Evolutionary conservation across 805 yeast genomes (phyloP).

Genomic region (Ogataea glucozyma): DNA sequence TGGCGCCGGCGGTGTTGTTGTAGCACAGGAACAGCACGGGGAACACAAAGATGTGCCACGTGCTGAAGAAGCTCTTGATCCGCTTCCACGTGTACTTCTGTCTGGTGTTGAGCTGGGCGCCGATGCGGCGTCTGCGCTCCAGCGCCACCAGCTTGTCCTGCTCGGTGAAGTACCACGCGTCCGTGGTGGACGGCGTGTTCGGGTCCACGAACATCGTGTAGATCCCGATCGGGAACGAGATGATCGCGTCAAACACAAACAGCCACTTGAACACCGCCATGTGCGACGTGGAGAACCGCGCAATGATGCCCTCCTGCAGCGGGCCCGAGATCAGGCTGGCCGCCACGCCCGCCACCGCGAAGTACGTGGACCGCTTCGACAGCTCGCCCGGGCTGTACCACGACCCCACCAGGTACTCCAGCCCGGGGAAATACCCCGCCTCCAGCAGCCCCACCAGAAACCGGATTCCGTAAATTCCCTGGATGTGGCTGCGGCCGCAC

Average conservation of each 20-base stretch:
- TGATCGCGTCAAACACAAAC: conserved; percentile 47
- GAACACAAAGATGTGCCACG: conserved; percentile 51
- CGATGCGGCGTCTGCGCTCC: conserved; percentile 43
- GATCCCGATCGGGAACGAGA: conserved; percentile 39
- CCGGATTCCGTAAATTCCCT: conserved; percentile 36
- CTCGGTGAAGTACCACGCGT: conserved; percentile 42
- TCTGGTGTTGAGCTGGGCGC: conserved; percentile 46
- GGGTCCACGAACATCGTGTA: conserved; percentile 47
- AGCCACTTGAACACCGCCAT: conserved; percentile 46
- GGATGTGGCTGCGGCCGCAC: conserved; percentile 24
- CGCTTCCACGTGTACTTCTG: conserved; percentile 42
- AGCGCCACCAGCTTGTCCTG: conserved; percentile 42
- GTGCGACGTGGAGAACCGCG: conserved; percentile 21
- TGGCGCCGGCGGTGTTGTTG: conserved; percentile 39
- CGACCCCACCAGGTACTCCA: conserved; percentile 44
- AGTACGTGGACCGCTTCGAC: conserved; percentile 38
- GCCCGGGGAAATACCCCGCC: conserved; percentile 51
- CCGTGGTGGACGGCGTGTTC: conserved; percentile 46
- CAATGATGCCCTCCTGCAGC: conserved; percentile 37
- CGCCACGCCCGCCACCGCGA: conserved; percentile 38
- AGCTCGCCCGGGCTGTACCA: conserved; percentile 39
- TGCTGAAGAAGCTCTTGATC: conserved; percentile 40
- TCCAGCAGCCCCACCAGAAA: conserved; percentile 47
- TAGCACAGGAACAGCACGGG: conserved; percentile 42
- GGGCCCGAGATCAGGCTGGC: conserved; percentile 42